phyloP scores from a whole-genome alignment of 2,329 filamentous ascomycete species.

The Cladosporium halotolerans region DNA sequence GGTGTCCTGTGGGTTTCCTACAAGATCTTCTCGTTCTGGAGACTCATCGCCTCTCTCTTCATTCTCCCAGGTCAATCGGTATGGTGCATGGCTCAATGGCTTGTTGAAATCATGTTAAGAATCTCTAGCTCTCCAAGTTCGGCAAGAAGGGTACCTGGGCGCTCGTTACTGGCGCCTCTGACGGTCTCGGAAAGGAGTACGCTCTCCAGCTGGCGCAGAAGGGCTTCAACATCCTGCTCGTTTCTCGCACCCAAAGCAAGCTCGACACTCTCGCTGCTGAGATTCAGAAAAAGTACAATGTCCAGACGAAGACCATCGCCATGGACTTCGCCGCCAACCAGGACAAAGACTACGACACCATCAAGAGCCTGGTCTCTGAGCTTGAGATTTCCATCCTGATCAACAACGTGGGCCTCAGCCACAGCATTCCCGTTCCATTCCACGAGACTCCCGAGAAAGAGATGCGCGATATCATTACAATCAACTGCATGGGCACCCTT shows the following conservation, averaged over 20 bases:
- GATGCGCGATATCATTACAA: slow-evolving; percentile 82
- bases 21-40: slow-evolving; percentile 41
- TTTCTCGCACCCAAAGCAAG: slow-evolving; percentile 93
- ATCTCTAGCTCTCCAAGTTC: slow-evolving; percentile 71
- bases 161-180: slow-evolving; percentile 88
- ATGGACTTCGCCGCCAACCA: slow-evolving; percentile 88
- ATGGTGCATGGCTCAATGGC: slow-evolving; percentile 18
- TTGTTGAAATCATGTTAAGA: not conserved
- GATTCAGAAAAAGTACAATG: slow-evolving; percentile 63
- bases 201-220: slow-evolving; percentile 81
- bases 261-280: slow-evolving; percentile 70
- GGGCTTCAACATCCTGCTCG: slow-evolving; percentile 89
- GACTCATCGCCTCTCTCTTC: slow-evolving; percentile 44
- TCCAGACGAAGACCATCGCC: slow-evolving; percentile 70
- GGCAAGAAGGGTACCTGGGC: slow-evolving; percentile 91
- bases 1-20: slow-evolving; percentile 32
- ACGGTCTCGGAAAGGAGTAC: slow-evolving; percentile 95
- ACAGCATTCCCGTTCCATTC: slow-evolving; percentile 88
- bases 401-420: slow-evolving; percentile 95
- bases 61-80: slow-evolving; percentile 44
- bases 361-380: slow-evolving; percentile 60
- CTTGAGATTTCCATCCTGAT: slow-evolving; percentile 75
- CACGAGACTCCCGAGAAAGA: slow-evolving; percentile 70
- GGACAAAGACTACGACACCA: slow-evolving; percentile 69
- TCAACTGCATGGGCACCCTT: slow-evolving; percentile 90